Evolutionary conservation across 2,329 filamentous ascomycete species (phyloP), one percentile per base, ranked within the genome.

Genomic region (Venturia effusa): DNA sequence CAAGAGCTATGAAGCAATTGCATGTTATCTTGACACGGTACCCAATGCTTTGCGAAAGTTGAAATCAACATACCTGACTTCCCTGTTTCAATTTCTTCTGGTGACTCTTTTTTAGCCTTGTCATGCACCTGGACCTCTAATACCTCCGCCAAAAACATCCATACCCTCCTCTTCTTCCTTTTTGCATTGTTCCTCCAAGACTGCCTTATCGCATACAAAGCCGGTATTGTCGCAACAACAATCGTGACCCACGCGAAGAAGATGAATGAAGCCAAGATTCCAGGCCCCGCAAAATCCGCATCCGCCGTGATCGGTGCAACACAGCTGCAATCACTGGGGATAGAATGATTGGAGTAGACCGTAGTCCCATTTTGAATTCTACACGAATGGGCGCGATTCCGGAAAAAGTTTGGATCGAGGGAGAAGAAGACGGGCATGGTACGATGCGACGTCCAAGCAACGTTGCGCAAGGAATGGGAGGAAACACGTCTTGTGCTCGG

Each of bases 261-360:
- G 11, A 55, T 37, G 32, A 63, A 63, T 3, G 51, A 55, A 17
- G 61, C 51, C n/a, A 63, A 22, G 27, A 59, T 59, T 1, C 45
- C 61, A 60, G 61, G 45, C n/a, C 61, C 61, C 39, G 61, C 61
- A 22, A 63, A 40, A 59, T 63, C 61, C 30, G 61, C 48, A 27
- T 59, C 45, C 24, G 61, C 61, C 19, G 5, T 11, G 48, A 59
- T 57, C 17, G 61, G 61, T 37, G 61, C 61, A n/a, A 59, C 45
- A 40, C 61, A 63, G 11, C 45, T 63, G 40, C 61, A 63, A 11
- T 59, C 61, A 7, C 15, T 4, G 11, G 61, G 32, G 30, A 57
- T 41, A 19, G 45, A 59, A 24, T 59, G 61, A 24, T 55, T 41
- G 22, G 40, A 45, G 34, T 59, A 63, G 45, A 63, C 37, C 34